Base-by-base conservation (phyloP, 192 early-diverging fungal species). In the Coemansia sp. region DNA sequence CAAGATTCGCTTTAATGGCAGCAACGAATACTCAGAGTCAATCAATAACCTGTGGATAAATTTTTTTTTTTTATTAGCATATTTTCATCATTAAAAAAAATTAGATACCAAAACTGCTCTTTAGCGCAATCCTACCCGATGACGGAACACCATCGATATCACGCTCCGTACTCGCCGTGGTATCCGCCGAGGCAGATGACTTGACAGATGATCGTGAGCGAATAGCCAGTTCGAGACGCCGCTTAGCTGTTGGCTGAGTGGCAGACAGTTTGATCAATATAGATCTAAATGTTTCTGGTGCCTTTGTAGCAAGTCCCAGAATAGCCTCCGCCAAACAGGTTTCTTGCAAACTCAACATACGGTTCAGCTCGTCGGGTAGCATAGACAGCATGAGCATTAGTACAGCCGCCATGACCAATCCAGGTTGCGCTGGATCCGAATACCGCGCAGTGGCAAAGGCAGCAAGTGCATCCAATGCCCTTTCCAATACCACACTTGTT, bases 341-440 rank as follows among this genome's bases (percentile, higher is more conserved):
- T 40, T 41, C 46, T 36, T 10, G 24, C 41, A 1, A 11, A 6
- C 51, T 27, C 38, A 36, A 0, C 33, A 13, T 43, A 27, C 15
- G 60, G 20, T 6, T 4, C 12, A n/a, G 34, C 40, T n/a, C 51
- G 24, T 59, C 47, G n/a, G 67, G 66, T 2, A 76, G 44, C 80
- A 82, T 72, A 13, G 80, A 77, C 38, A 82, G 16, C 13, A 82
- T 47, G 1, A 82, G 57, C 80, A 82, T 82, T 11, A 82, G 51
- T 2, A 74, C 72, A 0, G 72, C 66, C 3, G 80, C 72, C 65
- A 77, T 57, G 8, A 65, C 72, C 15, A 66, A n/a, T 5, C 29
- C 68, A 5, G 31, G 29, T 0, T 57, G 42, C 11, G 9, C 38
- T 1, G 40, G 24, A 0, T 67, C 33, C 6, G 75, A 11, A 43